Conservation (phyloP, 2,329 filamentous ascomycete species). For the Colletotrichum magnum region DNA sequence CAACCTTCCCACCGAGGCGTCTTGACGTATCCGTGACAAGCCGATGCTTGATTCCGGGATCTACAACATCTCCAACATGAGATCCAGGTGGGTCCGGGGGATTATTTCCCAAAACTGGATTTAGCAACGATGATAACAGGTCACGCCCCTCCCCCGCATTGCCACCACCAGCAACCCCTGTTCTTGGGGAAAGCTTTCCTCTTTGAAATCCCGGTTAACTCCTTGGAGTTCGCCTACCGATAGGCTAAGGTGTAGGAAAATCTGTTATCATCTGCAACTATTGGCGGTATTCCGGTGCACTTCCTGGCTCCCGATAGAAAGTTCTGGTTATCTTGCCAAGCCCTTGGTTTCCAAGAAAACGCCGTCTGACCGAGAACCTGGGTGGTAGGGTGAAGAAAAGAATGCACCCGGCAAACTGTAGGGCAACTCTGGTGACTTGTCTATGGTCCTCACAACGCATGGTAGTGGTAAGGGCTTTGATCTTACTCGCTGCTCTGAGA, state of each 20-base stretch:
- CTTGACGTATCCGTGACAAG: not conserved
- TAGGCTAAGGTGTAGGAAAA: not conserved
- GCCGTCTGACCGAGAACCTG: no score
- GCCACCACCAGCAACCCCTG: not conserved
- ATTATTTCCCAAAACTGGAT: slow-evolving; percentile 22
- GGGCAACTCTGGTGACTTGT: no score
- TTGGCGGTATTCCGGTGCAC: no score
- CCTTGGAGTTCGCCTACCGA: not conserved
- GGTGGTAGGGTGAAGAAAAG: no score
- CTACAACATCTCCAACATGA: not conserved
- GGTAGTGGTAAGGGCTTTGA: no score
- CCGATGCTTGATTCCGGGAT: slow-evolving; percentile 4
- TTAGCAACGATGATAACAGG: slow-evolving; percentile 14
- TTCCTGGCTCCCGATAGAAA: no score
- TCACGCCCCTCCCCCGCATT: slow-evolving; percentile 26
- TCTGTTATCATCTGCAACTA: no score
- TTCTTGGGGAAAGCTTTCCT: slow-evolving; percentile 7
- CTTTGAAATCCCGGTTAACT: not conserved
- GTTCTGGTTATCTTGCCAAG: no score
- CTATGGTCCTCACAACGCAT: no score
- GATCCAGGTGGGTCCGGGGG: not conserved
- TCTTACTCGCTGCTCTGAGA: no score
- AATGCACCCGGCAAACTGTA: no score
- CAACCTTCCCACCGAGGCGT: slow-evolving; percentile 10
- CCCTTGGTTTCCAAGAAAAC: no score